Conservation (phyloP, 2,329 filamentous ascomycete species). For the Peltaster fructicola region DNA sequence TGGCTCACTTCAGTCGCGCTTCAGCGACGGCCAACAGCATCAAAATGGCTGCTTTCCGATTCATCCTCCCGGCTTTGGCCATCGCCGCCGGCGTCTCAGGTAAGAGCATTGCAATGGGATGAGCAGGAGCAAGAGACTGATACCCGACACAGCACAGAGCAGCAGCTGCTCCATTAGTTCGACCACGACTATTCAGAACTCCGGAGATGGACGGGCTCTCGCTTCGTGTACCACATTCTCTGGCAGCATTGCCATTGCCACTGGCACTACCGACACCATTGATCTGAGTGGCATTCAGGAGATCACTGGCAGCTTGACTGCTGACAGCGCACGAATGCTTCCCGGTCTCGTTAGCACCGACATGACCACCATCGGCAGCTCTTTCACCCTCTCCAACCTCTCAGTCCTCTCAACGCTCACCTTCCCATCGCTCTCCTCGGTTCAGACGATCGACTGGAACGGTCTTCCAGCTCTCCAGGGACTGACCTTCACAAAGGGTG, state of each 20-base stretch:
- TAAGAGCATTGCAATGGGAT: slow-evolving; percentile 15
- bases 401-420: slow-evolving; percentile 50
- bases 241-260: slow-evolving; percentile 49
- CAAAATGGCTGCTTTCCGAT: slow-evolving; percentile 38
- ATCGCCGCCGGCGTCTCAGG: slow-evolving; percentile 34
- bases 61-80: slow-evolving; percentile 38
- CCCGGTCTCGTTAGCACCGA: too few species aligned
- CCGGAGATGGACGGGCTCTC: slow-evolving; percentile 42
- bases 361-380: slow-evolving; percentile 40
- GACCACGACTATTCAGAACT: slow-evolving; percentile 41
- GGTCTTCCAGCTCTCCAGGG: slow-evolving; percentile 48
- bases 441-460: slow-evolving; percentile 52
- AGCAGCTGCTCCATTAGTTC: slow-evolving; percentile 24
- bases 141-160: slow-evolving; percentile 9
- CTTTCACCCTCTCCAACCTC: slow-evolving; percentile 52
- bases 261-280: slow-evolving; percentile 38
- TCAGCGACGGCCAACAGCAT: too few species aligned
- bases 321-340: slow-evolving; percentile 43
- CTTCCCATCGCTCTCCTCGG: slow-evolving; percentile 46
- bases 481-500: slow-evolving; percentile 43
- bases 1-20: too few species aligned
- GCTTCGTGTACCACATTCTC: slow-evolving; percentile 48
- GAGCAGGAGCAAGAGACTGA: slow-evolving; percentile 1
- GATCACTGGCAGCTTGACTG: slow-evolving; percentile 45
- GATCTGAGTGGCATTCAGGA: slow-evolving; percentile 42